A percentile compares a stretch with the other conserved stretches of the same genome.
Evolutionary conservation across 1,139 yeast genomes (phyloP).

Genomic region (Magnusiomyces clavatus): DNA sequence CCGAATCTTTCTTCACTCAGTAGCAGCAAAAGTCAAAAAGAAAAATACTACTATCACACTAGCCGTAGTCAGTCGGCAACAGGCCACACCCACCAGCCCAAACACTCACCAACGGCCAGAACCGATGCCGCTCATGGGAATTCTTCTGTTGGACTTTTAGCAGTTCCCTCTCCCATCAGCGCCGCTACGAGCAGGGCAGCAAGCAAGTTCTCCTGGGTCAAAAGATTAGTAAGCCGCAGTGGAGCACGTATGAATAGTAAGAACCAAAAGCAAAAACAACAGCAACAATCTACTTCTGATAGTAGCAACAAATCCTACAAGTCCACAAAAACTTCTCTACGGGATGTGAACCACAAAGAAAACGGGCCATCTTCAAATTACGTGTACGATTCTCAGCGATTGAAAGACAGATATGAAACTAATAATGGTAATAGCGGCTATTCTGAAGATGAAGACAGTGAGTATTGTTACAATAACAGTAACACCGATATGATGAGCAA

Average conservation of each 20-base stretch:
- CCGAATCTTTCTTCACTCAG: no score
- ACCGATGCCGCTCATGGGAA: no score
- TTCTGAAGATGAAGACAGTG: not conserved
- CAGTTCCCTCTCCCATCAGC: no score
- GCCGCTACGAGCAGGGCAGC: not conserved
- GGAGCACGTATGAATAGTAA: not conserved
- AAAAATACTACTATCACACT: no score
- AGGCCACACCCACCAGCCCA: no score
- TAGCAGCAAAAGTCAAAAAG: no score
- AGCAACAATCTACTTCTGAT: no score
- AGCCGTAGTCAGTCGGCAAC: no score
- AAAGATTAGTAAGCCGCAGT: conserved; percentile 13
- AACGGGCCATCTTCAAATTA: no score
- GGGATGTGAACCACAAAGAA: not conserved
- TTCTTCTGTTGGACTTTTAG: no score
- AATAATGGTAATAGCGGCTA: not conserved
- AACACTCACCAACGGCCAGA: no score
- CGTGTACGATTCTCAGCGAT: no score
- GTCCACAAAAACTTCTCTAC: not conserved
- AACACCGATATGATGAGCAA: not conserved
- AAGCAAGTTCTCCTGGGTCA: conserved; percentile 15
- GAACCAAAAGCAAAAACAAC: not conserved
- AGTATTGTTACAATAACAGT: not conserved
- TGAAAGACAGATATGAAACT: not conserved
- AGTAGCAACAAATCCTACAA: not conserved